These are phyloP conservation scores for Apiotrichum akiyoshidainum DNA, from an alignment of 1,284 basidiomycete genomes.

Conservation along the genomic window DNA sequence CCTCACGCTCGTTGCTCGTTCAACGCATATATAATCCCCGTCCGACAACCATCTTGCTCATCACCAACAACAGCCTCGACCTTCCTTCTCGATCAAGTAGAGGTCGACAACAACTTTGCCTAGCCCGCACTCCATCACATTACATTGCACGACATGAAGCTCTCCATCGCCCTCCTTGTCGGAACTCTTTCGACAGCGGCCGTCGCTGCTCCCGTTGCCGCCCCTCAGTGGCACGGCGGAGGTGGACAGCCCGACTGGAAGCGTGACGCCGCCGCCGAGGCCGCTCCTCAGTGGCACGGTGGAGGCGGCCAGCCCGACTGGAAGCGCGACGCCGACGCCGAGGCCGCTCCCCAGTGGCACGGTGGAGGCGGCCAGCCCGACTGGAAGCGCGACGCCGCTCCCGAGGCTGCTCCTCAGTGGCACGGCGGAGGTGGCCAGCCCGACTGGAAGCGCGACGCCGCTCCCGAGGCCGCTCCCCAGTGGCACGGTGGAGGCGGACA, in stretches of 20 bases:
- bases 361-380: background rate
- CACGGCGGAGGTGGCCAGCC: background rate
- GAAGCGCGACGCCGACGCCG: conserved; percentile 27
- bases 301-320: conserved; percentile 15
- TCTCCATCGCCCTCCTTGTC: conserved; percentile 23
- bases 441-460: conserved; percentile 1
- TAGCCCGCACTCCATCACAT: background rate
- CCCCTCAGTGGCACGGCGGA: conserved; percentile 9
- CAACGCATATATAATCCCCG: no score
- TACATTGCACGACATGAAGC: conserved; percentile 27
- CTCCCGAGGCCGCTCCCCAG: background rate
- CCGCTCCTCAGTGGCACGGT: no score
- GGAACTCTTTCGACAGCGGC: conserved; percentile 18
- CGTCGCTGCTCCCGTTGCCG: conserved; percentile 31
- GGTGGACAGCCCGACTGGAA: no score
- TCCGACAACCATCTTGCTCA: no score
- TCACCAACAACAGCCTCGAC: no score
- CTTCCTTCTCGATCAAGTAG: no score
- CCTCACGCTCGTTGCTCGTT: no score
- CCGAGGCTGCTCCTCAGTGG: background rate
- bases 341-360: conserved; percentile 3
- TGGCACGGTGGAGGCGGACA: background rate
- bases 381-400: background rate
- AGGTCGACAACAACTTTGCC: no score
- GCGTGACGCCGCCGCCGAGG: conserved; percentile 16